A percentile compares a stretch with the other conserved stretches of the same genome.
Conservation (phyloP, 208 protist genomes). For the Leishmania lainsoni region DNA sequence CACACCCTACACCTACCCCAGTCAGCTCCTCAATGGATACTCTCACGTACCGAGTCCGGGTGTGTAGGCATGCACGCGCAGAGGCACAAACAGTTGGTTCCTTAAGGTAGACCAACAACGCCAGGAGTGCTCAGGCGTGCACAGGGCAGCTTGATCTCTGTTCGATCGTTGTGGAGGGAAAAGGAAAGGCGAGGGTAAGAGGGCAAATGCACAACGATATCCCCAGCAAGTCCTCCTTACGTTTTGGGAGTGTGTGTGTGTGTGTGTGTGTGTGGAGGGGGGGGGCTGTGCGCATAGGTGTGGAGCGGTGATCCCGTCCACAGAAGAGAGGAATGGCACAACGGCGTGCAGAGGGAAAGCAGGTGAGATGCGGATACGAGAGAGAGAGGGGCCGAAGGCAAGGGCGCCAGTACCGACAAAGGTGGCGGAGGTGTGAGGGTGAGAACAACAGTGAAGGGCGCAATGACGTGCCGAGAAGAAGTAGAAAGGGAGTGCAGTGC, state of each 20-base stretch:
- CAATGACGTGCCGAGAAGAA: background rate
- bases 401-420: background rate
- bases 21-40: background rate
- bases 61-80: background rate
- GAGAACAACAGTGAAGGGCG: background rate
- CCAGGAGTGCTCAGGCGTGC: background rate
- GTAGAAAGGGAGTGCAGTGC: background rate
- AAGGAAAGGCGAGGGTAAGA: background rate
- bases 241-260: background rate
- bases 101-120: background rate
- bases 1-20: background rate
- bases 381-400: background rate
- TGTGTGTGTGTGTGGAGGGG: too few relatives aligned
- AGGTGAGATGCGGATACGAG: background rate
- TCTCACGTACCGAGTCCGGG: background rate
- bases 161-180: background rate
- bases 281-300: background rate
- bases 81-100: background rate
- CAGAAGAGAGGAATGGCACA: background rate
- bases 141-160: background rate
- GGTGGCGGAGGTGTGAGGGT: background rate
- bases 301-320: background rate
- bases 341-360: background rate
- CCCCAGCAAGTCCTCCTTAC: background rate
- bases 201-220: background rate